These are phyloP conservation scores for Nakataea oryzae DNA, from an alignment of 2,329 filamentous ascomycete genomes.

Conservation along the genomic window DNA sequence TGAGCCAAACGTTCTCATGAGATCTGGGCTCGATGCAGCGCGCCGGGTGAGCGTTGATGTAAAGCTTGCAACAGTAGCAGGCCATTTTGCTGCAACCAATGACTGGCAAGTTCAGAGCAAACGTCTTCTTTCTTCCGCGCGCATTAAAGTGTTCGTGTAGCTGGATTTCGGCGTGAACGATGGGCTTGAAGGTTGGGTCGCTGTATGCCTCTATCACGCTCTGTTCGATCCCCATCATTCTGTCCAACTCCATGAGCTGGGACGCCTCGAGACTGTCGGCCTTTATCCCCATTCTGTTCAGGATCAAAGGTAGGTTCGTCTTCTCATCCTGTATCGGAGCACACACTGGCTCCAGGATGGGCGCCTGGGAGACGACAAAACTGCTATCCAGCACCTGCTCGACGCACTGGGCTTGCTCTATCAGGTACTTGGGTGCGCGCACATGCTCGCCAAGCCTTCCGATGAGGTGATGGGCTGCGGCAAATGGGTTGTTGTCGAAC, in stretches of 20 bases:
- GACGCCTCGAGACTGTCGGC: neutral
- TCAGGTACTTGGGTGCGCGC: constrained; percentile 24
- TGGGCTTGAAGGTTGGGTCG: constrained; percentile 11
- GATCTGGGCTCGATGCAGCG: constrained; percentile 19
- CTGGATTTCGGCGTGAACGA: constrained; percentile 34
- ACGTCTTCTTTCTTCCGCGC: constrained; percentile 13
- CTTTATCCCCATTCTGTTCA: constrained; percentile 16
- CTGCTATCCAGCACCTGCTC: neutral
- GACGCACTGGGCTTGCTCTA: constrained; percentile 17
- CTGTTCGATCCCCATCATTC: constrained; percentile 12
- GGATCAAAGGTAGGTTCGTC: constrained; percentile 19
- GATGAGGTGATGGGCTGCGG: constrained; percentile 25
- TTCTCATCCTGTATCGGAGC: constrained; percentile 16
- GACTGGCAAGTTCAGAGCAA: constrained; percentile 28
- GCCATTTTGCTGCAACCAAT: constrained; percentile 41
- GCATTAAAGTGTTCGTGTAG: constrained; percentile 32
- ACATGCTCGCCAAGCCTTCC: constrained; percentile 33
- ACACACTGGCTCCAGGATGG: constrained; percentile 12
- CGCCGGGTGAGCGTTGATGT: constrained; percentile 28
- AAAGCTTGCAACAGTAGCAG: constrained; percentile 36
- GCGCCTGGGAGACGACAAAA: neutral
- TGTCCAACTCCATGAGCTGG: constrained; percentile 18
- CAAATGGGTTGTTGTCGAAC: constrained; percentile 12
- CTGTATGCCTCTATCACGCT: constrained; percentile 16
- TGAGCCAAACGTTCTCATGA: constrained; percentile 27